Evolutionary conservation across 2,329 filamentous ascomycete genomes (phyloP), one percentile per base, ranked within the genome.

Genomic region (Fusarium phyllophilum): DNA sequence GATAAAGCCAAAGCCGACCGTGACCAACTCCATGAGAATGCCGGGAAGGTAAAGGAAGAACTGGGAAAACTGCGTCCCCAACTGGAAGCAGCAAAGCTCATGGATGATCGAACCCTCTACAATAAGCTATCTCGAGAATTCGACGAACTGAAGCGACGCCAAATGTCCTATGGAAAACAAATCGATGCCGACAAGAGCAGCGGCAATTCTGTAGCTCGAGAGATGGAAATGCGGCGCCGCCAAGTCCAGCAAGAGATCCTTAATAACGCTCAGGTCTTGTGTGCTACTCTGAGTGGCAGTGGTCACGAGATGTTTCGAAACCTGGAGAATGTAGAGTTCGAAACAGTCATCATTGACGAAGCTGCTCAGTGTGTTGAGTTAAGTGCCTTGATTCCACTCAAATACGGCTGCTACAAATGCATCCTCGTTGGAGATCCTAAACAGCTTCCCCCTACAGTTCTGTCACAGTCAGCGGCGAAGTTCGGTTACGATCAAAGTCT

Each of bases 291-390:
- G 62, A 98, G 95, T 81, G 96, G 96, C 78, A 96, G 93, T 82
- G 96, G 96, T 8, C 97, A 99, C 79, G 96, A 99, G 75, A 97
- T 98, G 91, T 97, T 99, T 85, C 94, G 96, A 82, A 93, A 92
- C 77, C 85, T 99, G 63, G 96, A 94, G 63, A 95, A 94, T 77
- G 94, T 99, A 58, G 96, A 99, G 82, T 99, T 99, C 76, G 96
- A 99, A 83, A 98, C 96, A 0, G 96, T 99, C 74, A 94, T 99
- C 76, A 98, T 99, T 73, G 96, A 99, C 78, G 96, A 99, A 84
- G 96, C 96, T 8, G 96, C 96, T 22, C 96, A 99, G 86, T 99
- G 96, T 82, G 97, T 99, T 70, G 96, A 99, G 84, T 89, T 99
- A 79, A 97, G 95, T 79, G 96, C 96, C 18, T 88, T 99, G 52